Percentiles rank a stretch among this genome's conserved stretches.
Evolutionary conservation across 2,329 filamentous ascomycete species (phyloP).

Genomic region (Hypomyces rosellus): DNA sequence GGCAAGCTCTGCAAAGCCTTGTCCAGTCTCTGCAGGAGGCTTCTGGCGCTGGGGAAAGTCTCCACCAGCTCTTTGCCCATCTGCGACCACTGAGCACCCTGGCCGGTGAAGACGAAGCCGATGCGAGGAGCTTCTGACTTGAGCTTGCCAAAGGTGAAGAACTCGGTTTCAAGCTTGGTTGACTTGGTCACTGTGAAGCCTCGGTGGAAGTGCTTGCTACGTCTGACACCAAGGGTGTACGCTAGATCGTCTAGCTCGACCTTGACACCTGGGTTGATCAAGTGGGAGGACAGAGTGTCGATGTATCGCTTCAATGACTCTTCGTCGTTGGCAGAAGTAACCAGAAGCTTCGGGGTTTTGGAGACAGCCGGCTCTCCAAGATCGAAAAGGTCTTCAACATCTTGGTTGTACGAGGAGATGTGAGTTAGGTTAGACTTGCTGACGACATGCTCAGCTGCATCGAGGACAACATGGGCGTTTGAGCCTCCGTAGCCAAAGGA

Average conservation of each 20-base stretch:
- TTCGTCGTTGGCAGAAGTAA: constrained; percentile 15
- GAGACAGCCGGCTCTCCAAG: neutral
- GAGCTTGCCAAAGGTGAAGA: no score
- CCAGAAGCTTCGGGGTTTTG: neutral
- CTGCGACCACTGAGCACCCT: neutral
- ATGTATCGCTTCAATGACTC: constrained; percentile 10
- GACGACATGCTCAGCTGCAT: constrained; percentile 4
- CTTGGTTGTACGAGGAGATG: neutral
- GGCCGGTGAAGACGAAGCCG: neutral
- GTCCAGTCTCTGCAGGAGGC: no score
- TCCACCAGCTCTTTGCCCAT: neutral
- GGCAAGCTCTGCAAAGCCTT: no score
- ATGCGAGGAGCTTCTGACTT: no score
- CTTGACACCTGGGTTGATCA: constrained; percentile 20
- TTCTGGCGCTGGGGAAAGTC: no score
- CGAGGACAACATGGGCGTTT: constrained; percentile 21
- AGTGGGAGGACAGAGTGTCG: constrained; percentile 14
- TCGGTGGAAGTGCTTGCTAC: constrained; percentile 16
- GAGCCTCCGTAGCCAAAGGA: constrained; percentile 23
- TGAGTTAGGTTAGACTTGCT: neutral
- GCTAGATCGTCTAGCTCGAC: constrained; percentile 19
- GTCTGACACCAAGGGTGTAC: constrained; percentile 22
- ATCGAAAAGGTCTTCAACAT: neutral
- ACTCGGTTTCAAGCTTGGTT: neutral
- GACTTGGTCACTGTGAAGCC: constrained; percentile 15